phyloP scores from a whole-genome alignment of 345 rosid genomes.

The Salix brachista region DNA sequence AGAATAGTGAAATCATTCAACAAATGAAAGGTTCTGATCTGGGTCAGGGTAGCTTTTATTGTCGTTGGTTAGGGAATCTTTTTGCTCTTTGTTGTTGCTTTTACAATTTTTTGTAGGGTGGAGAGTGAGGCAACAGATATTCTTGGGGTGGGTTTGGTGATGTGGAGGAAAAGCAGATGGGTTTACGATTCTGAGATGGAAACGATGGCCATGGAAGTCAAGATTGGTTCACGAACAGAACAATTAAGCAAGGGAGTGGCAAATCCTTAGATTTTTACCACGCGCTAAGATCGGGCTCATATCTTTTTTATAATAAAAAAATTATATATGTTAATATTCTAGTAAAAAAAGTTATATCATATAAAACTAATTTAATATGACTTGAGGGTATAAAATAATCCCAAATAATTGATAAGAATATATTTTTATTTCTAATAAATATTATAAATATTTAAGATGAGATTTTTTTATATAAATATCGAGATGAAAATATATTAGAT shows the following conservation, averaged over 20 bases:
- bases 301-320: too few relatives aligned
- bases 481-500: too few relatives aligned
- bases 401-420: too few relatives aligned
- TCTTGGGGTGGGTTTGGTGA: slow-evolving; percentile 21
- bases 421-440: too few relatives aligned
- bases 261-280: too few relatives aligned
- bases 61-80: neutral
- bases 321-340: too few relatives aligned
- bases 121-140: slow-evolving; percentile 29
- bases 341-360: too few relatives aligned
- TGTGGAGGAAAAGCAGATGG: slow-evolving; percentile 29
- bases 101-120: slow-evolving; percentile 37
- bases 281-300: too few relatives aligned
- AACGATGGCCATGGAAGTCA: slow-evolving; percentile 10
- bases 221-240: slow-evolving; percentile 38
- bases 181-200: slow-evolving; percentile 21
- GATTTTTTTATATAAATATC: too few relatives aligned
- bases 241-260: slow-evolving; percentile 30
- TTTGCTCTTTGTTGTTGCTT: slow-evolving; percentile 30
- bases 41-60: slow-evolving; percentile 16
- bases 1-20: slow-evolving; percentile 40
- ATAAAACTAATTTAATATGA: too few relatives aligned
- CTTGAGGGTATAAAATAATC: too few relatives aligned
- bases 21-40: slow-evolving; percentile 21
- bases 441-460: too few relatives aligned